Evolutionary conservation across 768 basidiomycete genomes (phyloP).

Genomic region (Lactarius trivialis): DNA sequence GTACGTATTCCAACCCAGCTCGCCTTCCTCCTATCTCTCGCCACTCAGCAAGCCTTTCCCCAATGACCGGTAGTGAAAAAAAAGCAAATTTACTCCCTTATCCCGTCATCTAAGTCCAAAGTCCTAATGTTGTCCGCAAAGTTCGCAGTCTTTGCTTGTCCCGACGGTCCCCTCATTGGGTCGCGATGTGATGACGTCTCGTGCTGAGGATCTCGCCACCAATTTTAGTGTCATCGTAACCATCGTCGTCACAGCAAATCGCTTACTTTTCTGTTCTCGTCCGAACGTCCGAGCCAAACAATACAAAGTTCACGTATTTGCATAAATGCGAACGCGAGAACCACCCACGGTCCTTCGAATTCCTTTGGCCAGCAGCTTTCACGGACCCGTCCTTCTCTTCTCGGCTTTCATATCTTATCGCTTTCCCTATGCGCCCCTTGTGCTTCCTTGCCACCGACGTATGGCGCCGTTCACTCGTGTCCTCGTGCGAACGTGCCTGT

Average conservation of each 20-base stretch:
- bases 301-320: constrained; percentile 1
- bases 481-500: constrained; percentile 10
- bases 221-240: not conserved
- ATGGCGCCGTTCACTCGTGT: not conserved
- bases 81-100: not conserved
- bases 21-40: constrained; percentile 1
- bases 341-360: not conserved
- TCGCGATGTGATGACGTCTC: not conserved
- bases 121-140: not conserved
- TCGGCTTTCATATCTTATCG: constrained; percentile 10
- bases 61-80: not conserved
- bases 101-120: not conserved
- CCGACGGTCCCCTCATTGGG: not conserved
- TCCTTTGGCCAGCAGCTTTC: not conserved
- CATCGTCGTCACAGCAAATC: not conserved
- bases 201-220: not conserved
- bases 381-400: constrained; percentile 5
- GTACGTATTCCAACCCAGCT: not conserved
- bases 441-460: not conserved
- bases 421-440: not conserved
- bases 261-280: not conserved
- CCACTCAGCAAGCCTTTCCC: not conserved
- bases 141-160: not conserved
- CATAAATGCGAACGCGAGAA: not conserved
- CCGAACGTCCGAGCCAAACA: not conserved